phyloP scores from a whole-genome alignment of 2,329 filamentous ascomycete species.

The Xylaria digitata region DNA sequence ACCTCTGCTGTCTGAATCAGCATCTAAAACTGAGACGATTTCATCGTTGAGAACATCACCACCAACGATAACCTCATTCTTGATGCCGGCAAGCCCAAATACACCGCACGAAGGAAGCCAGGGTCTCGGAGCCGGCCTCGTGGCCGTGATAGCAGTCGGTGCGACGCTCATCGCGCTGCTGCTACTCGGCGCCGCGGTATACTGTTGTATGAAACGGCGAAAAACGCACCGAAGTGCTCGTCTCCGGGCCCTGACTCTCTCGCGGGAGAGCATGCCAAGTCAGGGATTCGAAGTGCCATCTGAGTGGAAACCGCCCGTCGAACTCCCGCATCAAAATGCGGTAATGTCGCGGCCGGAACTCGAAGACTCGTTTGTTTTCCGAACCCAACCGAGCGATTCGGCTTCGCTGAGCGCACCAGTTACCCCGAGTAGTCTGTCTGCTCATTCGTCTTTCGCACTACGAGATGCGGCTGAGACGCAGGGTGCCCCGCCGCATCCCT shows the following conservation, averaged over 20 bases:
- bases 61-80: background rate
- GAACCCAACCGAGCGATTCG: background rate
- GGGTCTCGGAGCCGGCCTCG: background rate
- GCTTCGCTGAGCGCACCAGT: background rate
- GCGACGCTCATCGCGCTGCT: slow-evolving; percentile 14
- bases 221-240: background rate
- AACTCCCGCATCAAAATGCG: slow-evolving; percentile 3
- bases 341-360: background rate
- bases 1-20: background rate
- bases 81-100: background rate
- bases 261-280: background rate
- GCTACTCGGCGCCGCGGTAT: background rate
- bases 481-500: background rate
- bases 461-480: background rate
- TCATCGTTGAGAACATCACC: background rate
- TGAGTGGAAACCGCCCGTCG: slow-evolving; percentile 21
- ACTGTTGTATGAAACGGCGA: slow-evolving; percentile 15
- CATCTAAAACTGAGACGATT: background rate
- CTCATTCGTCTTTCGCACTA: background rate
- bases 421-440: slow-evolving; percentile 1
- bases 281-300: background rate
- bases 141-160: slow-evolving; percentile 4
- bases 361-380: background rate
- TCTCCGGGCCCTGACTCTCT: background rate
- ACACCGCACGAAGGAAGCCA: background rate